Evolutionary conservation across 805 yeast species (phyloP).

Genomic region (Clavispora vitiphila): DNA sequence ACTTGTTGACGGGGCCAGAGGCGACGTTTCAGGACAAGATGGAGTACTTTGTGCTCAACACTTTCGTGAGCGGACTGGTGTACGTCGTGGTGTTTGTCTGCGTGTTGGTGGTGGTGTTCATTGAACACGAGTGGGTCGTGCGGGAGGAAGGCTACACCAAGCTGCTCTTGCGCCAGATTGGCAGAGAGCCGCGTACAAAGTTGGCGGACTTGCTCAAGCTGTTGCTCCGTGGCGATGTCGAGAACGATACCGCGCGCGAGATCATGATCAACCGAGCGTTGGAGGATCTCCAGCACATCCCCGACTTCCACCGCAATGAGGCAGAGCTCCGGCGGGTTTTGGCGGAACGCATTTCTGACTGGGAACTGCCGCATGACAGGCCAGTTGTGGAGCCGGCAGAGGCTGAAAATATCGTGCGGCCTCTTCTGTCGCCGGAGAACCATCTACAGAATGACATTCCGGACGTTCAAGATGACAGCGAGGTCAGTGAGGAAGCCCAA

Average conservation of each 20-base stretch:
- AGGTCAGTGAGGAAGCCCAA: no score
- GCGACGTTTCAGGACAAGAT: conserved; percentile 15
- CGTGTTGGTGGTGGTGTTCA: conserved; percentile 43
- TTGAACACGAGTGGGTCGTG: conserved; percentile 67
- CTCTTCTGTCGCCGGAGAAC: no score
- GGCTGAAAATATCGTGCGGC: no score
- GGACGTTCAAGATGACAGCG: no score
- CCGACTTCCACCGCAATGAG: conserved; percentile 5
- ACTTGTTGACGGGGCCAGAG: conserved; percentile 2
- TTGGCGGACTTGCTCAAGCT: conserved; percentile 30
- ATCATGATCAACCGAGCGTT: conserved; percentile 11
- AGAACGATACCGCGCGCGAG: conserved; percentile 3
- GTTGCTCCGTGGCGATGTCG: conserved; percentile 6
- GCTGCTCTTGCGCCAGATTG: conserved; percentile 54
- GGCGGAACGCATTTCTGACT: conserved; percentile 1
- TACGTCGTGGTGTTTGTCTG: conserved; percentile 38
- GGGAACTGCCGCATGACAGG: background rate
- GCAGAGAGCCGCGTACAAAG: conserved; percentile 45
- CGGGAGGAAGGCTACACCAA: conserved; percentile 65
- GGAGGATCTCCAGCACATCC: conserved; percentile 12
- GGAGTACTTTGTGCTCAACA: conserved; percentile 22
- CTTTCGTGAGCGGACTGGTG: conserved; percentile 34
- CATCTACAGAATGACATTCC: no score
- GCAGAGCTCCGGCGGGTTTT: conserved; percentile 10
- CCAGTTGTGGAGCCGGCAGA: no score